Conservation (phyloP, 345 rosid genomes). For the Eucalyptus sp. region DNA sequence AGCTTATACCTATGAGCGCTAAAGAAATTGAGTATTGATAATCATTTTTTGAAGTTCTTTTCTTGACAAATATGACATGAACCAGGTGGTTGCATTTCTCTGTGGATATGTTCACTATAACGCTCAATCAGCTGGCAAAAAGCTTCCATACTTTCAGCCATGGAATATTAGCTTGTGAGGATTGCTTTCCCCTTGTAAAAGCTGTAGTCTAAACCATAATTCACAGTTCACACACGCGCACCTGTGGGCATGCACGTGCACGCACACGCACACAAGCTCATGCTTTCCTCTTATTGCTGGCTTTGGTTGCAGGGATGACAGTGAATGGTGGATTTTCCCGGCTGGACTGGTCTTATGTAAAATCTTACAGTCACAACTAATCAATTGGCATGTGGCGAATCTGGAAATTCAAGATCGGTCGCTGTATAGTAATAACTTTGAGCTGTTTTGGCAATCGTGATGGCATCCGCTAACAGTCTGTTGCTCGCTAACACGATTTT, state of each 20-base stretch:
- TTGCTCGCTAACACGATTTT: not conserved
- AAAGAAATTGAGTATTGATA: not conserved
- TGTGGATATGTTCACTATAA: conserved; percentile 84
- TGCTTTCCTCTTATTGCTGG: not conserved
- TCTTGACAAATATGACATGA: not conserved
- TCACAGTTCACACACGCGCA: not conserved
- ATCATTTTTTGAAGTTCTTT: not conserved
- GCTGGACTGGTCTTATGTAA: conserved; percentile 84
- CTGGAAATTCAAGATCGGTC: conserved; percentile 99
- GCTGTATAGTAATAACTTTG: conserved; percentile 78
- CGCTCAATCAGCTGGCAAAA: conserved; percentile 55
- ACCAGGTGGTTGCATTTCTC: conserved; percentile 74
- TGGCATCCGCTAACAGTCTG: not conserved
- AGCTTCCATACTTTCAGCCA: conserved; percentile 56
- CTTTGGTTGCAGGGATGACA: conserved; percentile 78
- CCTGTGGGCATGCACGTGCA: not conserved
- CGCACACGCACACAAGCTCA: not conserved
- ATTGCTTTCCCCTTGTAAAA: not conserved
- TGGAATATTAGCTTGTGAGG: conserved; percentile 98
- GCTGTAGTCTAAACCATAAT: not conserved
- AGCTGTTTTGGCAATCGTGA: conserved; percentile 97
- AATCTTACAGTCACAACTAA: conserved; percentile 79
- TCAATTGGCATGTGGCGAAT: conserved; percentile 93
- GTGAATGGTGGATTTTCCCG: conserved; percentile 99
- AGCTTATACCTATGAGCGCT: not conserved